These are phyloP conservation scores for Nymphaea thermarum DNA, from an alignment of 164 flowering plant genomes.

Conservation along the genomic window DNA sequence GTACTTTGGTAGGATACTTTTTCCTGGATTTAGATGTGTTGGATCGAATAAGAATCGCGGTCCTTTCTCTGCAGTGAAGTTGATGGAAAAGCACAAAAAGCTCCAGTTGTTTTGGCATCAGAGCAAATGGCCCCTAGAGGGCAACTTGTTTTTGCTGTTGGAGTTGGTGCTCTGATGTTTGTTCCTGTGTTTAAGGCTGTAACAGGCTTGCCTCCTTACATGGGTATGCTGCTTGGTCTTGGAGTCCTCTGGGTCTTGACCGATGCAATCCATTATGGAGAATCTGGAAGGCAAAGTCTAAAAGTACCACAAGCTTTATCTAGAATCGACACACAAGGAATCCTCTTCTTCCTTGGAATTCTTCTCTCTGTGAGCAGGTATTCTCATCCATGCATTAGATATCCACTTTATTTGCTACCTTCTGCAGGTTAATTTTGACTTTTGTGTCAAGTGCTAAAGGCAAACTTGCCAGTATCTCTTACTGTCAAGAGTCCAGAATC, in stretches of 20 bases:
- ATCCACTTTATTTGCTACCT: too few relatives aligned
- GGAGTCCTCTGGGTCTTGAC: conserved; percentile 97
- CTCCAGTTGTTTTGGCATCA: conserved; percentile 61
- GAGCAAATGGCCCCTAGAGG: conserved; percentile 99
- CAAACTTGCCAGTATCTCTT: too few relatives aligned
- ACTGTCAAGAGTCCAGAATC: too few relatives aligned
- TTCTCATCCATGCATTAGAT: not conserved
- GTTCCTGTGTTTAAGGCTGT: conserved; percentile 95
- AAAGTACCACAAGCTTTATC: conserved; percentile 97
- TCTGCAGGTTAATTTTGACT: too few relatives aligned
- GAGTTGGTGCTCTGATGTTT: conserved; percentile 81
- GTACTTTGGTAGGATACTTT: conserved; percentile 24
- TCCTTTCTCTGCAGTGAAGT: conserved; percentile 60
- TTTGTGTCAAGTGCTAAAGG: too few relatives aligned
- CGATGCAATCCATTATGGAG: conserved; percentile 97
- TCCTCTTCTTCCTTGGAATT: conserved; percentile 91
- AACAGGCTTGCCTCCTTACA: conserved; percentile 91
- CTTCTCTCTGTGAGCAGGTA: conserved; percentile 94
- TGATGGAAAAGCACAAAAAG: conserved; percentile 58
- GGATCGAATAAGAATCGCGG: not conserved
- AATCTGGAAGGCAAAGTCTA: conserved; percentile 72
- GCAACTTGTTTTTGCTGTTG: conserved; percentile 79
- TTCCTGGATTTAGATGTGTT: not conserved
- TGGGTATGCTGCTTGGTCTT: conserved; percentile 93
- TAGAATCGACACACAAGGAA: conserved; percentile 96